These are phyloP conservation scores for Lichenothelia convexa DNA, from an alignment of 495 filamentous ascomycete species.

Conservation along the genomic window DNA sequence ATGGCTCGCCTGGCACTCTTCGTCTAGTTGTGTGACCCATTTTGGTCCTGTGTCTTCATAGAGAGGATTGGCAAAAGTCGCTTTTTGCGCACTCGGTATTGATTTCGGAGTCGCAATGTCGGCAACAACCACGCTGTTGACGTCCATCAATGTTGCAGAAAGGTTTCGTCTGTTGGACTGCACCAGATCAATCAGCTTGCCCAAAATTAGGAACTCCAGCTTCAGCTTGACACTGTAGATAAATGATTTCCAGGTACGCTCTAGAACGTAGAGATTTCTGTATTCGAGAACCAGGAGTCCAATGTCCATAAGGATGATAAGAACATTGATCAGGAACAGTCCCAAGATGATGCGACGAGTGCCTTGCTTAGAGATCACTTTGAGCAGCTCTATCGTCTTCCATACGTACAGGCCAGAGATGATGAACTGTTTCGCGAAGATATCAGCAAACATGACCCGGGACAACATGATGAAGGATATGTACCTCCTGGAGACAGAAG, in stretches of 20 bases:
- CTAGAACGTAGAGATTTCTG: constrained; percentile 3
- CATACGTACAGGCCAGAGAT: constrained; percentile 13
- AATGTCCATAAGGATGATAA: constrained; percentile 13
- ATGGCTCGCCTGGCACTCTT: too few species aligned
- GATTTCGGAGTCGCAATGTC: too few species aligned
- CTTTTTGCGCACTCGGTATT: too few species aligned
- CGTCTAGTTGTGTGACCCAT: too few species aligned
- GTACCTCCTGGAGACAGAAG: constrained; percentile 12
- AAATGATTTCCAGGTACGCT: constrained; percentile 9
- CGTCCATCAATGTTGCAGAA: too few species aligned
- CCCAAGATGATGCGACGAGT: not conserved
- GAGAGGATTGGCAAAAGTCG: too few species aligned
- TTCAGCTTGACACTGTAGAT: constrained; percentile 13
- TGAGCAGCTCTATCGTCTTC: constrained; percentile 1
- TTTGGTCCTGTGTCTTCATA: too few species aligned
- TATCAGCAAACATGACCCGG: too few species aligned
- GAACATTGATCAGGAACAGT: constrained; percentile 10
- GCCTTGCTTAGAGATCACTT: not conserved
- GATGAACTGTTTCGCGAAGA: too few species aligned
- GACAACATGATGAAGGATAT: too few species aligned
- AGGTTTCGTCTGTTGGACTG: not conserved
- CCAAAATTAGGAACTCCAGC: constrained; percentile 10
- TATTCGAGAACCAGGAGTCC: constrained; percentile 9
- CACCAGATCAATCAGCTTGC: constrained; percentile 8
- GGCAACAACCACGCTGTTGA: too few species aligned